Evolutionary conservation across 2,329 filamentous ascomycete genomes (phyloP).

Genomic region (Pseudocercospora eumusae): DNA sequence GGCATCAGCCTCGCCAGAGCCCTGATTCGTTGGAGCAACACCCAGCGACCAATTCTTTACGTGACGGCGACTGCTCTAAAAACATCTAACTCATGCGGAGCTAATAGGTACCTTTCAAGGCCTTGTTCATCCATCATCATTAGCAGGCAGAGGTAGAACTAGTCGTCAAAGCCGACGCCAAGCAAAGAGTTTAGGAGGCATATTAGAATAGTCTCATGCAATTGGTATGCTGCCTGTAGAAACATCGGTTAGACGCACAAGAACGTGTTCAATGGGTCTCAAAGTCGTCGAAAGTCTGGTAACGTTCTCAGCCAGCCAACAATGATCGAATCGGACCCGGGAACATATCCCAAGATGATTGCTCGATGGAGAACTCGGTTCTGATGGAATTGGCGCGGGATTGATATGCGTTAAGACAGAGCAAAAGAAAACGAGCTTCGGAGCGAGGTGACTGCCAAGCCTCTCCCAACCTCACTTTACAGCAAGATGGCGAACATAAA

Average conservation of each 20-base stretch:
- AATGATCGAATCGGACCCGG: not conserved
- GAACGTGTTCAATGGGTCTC: not conserved
- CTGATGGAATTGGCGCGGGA: not conserved
- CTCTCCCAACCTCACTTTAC: not conserved
- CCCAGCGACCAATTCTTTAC: too few species aligned
- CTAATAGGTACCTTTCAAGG: too few species aligned
- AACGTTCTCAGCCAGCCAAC: not conserved
- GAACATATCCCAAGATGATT: not conserved
- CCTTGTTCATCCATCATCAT: too few species aligned
- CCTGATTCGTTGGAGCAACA: too few species aligned
- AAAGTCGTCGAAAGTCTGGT: not conserved
- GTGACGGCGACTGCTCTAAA: too few species aligned
- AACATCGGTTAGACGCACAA: not conserved
- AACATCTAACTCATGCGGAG: too few species aligned
- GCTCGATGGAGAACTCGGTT: not conserved
- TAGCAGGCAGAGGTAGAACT: too few species aligned
- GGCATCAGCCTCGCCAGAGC: too few species aligned
- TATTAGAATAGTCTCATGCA: not conserved
- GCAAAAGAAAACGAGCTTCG: not conserved
- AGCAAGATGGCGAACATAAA: not conserved
- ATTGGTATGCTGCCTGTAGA: not conserved
- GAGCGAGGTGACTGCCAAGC: not conserved
- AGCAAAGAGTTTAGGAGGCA: not conserved
- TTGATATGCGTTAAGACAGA: not conserved
- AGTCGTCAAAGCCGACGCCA: too few species aligned